Conservation (phyloP, 176 grass and related monocot genomes). For the Oryza glumipatula region DNA sequence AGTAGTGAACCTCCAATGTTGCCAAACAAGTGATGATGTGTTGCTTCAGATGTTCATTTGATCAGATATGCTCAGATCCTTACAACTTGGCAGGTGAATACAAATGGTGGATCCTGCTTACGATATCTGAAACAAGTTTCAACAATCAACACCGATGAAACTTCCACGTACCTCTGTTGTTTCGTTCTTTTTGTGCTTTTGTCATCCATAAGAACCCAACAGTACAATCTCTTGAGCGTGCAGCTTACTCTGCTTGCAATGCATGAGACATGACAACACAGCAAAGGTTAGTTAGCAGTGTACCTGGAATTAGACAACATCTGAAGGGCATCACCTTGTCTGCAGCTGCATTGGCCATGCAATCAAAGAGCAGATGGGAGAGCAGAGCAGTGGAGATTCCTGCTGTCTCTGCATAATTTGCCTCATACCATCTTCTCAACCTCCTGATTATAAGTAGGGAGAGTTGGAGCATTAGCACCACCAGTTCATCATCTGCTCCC, state of each 20-base stretch:
- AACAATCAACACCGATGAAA: constrained; percentile 9
- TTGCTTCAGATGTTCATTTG: background rate
- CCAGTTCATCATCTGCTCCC: background rate
- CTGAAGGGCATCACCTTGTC: constrained; percentile 11
- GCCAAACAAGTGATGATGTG: background rate
- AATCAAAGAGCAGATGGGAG: constrained; percentile 34
- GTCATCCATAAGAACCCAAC: constrained; percentile 31
- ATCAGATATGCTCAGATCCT: constrained; percentile 17
- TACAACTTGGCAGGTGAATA: constrained; percentile 17
- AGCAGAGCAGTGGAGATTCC: constrained; percentile 29
- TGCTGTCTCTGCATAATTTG: constrained; percentile 22
- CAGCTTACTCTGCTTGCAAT: constrained; percentile 29
- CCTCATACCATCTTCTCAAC: constrained; percentile 8
- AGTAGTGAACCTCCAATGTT: background rate
- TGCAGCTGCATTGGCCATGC: background rate
- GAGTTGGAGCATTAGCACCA: background rate
- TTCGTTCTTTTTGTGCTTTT: background rate
- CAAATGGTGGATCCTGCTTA: constrained; percentile 25
- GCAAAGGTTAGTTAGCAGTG: constrained; percentile 24
- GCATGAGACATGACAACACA: constrained; percentile 43
- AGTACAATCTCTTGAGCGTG: constrained; percentile 25
- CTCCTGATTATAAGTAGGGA: constrained; percentile 35
- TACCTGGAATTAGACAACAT: background rate
- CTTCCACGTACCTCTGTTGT: constrained; percentile 31
- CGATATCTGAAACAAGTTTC: constrained; percentile 22